phyloP scores from a whole-genome alignment of 192 early-diverging fungal species.

The Rhizophagus clarus region DNA sequence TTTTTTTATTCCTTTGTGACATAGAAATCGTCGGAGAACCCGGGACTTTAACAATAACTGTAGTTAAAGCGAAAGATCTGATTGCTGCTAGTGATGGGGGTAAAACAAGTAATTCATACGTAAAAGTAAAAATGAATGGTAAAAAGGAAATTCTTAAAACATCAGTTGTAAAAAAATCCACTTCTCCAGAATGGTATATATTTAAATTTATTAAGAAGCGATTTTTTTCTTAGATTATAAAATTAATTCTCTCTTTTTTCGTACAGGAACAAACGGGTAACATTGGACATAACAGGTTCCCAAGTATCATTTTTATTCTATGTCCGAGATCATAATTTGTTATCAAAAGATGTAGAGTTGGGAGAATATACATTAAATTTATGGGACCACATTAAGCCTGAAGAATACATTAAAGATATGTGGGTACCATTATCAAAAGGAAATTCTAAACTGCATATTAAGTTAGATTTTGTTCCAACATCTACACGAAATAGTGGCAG shows the following conservation, averaged over 20 bases:
- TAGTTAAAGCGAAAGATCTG: conserved; percentile 52
- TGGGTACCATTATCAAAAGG: conserved; percentile 32
- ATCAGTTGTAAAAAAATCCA: conserved; percentile 66
- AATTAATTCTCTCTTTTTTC: neutral
- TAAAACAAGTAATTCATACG: conserved; percentile 70
- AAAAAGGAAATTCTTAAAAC: conserved; percentile 70
- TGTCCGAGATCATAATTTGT: conserved; percentile 71
- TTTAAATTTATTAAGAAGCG: conserved; percentile 23
- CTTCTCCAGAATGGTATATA: conserved; percentile 66
- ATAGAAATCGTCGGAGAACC: conserved; percentile 36
- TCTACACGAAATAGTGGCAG: neutral
- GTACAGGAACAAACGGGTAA: neutral
- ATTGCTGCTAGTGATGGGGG: conserved; percentile 50
- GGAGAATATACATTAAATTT: conserved; percentile 63
- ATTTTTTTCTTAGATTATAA: neutral
- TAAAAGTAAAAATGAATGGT: conserved; percentile 55
- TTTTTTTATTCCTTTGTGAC: neutral
- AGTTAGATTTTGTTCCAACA: neutral
- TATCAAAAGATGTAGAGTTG: conserved; percentile 63
- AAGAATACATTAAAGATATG: conserved; percentile 34
- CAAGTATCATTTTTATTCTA: conserved; percentile 55
- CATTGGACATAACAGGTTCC: conserved; percentile 27
- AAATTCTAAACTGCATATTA: conserved; percentile 9
- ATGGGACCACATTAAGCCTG: conserved; percentile 43
- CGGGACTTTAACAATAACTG: conserved; percentile 42